A percentile compares a stretch with the other conserved stretches of the same genome.
phyloP scores from a whole-genome alignment of 768 basidiomycete genomes.

The Leccinum subgranulosum region DNA sequence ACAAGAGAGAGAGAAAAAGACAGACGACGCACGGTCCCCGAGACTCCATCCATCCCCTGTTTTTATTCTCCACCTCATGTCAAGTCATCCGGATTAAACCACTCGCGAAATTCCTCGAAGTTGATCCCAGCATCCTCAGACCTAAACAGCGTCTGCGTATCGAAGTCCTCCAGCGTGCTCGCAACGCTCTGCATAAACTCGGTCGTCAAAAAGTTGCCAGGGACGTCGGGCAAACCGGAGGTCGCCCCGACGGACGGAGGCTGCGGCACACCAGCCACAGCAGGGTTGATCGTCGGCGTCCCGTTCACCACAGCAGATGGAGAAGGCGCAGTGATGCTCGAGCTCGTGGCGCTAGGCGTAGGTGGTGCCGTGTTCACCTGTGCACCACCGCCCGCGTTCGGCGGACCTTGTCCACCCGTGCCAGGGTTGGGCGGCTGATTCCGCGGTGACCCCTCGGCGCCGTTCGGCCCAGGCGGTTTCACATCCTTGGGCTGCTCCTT shows the following conservation, averaged over 20 bases:
- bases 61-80: slow-evolving; percentile 20
- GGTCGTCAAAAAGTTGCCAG: slow-evolving; percentile 18
- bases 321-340: slow-evolving; percentile 37
- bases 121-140: slow-evolving; percentile 48
- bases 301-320: slow-evolving; percentile 35
- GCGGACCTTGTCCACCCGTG: slow-evolving; percentile 22
- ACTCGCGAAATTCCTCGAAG: slow-evolving; percentile 72
- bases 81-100: slow-evolving; percentile 60
- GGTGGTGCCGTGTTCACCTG: slow-evolving; percentile 36
- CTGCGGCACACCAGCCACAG: slow-evolving; percentile 10
- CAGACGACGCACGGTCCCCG: slow-evolving; percentile 9
- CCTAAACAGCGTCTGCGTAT: slow-evolving; percentile 37
- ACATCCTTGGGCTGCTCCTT: slow-evolving; percentile 35
- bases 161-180: slow-evolving; percentile 39
- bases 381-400: slow-evolving; percentile 12
- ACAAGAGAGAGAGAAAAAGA: background rate
- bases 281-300: slow-evolving; percentile 29
- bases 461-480: slow-evolving; percentile 27
- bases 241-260: slow-evolving; percentile 2
- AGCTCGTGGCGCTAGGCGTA: slow-evolving; percentile 33
- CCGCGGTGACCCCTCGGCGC: slow-evolving; percentile 42
- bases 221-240: slow-evolving; percentile 25
- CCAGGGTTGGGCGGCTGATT: slow-evolving; percentile 34
- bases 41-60: background rate
- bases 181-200: slow-evolving; percentile 49